Evolutionary conservation across 2,329 filamentous ascomycete genomes (phyloP).

Genomic region (Calonectria honghensis): DNA sequence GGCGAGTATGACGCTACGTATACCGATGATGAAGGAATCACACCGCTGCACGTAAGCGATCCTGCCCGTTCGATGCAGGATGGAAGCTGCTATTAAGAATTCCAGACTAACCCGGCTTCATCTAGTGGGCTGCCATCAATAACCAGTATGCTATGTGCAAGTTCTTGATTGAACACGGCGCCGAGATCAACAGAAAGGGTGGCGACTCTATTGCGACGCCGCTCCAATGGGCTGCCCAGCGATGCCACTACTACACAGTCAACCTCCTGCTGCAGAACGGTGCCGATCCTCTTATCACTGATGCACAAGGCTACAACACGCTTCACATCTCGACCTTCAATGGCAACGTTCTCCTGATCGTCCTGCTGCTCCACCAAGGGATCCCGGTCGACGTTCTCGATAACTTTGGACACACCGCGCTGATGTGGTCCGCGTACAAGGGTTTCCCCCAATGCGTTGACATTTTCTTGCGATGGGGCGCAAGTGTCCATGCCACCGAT

Average conservation of each 20-base stretch:
- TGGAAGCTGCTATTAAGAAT: neutral
- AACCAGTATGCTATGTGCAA: slow-evolving; percentile 98
- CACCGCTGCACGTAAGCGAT: slow-evolving; percentile 88
- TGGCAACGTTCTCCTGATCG: slow-evolving; percentile 92
- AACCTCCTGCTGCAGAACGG: slow-evolving; percentile 93
- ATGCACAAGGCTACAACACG: slow-evolving; percentile 98
- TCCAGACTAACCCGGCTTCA: slow-evolving; percentile 40
- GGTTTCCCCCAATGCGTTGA: slow-evolving; percentile 95
- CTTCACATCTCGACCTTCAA: slow-evolving; percentile 98
- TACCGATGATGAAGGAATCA: slow-evolving; percentile 93
- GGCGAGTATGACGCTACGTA: slow-evolving; percentile 89
- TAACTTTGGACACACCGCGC: slow-evolving; percentile 90
- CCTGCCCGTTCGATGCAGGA: neutral
- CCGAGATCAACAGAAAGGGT: slow-evolving; percentile 95
- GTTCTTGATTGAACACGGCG: slow-evolving; percentile 89
- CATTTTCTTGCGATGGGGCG: slow-evolving; percentile 94
- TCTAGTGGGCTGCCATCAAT: slow-evolving; percentile 98
- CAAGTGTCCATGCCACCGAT: slow-evolving; percentile 91
- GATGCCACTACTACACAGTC: slow-evolving; percentile 97
- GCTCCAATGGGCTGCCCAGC: slow-evolving; percentile 96
- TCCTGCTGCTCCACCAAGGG: slow-evolving; percentile 93
- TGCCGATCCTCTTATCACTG: slow-evolving; percentile 92
- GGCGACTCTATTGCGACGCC: slow-evolving; percentile 96
- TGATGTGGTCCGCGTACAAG: slow-evolving; percentile 99
- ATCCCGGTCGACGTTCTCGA: slow-evolving; percentile 95